A percentile compares a stretch with the other conserved stretches of the same genome.
These are phyloP conservation scores for Trichocladium uniseriatum DNA, from an alignment of 495 filamentous ascomycete species.

Conservation along the genomic window DNA sequence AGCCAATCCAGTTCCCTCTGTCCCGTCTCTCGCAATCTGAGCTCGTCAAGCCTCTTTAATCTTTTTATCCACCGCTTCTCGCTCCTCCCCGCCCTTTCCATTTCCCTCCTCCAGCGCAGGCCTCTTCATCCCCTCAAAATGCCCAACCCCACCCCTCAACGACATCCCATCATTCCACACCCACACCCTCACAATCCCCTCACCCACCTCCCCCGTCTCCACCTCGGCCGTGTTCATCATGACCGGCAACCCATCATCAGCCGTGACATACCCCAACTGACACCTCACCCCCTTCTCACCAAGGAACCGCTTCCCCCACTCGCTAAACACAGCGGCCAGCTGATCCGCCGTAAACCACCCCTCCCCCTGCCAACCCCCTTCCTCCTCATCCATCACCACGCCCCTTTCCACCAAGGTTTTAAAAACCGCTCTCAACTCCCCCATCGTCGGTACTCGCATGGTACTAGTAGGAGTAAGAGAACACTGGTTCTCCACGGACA, in stretches of 20 bases:
- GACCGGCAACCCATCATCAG: slow-evolving; percentile 13
- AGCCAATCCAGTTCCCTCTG: too few relatives aligned
- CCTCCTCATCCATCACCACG: not conserved
- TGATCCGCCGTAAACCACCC: slow-evolving; percentile 13
- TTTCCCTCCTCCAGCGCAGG: slow-evolving; percentile 2
- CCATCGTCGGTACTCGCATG: not conserved
- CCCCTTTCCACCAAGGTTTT: not conserved
- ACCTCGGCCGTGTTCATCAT: slow-evolving; percentile 16
- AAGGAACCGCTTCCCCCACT: slow-evolving; percentile 10
- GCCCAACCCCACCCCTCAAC: slow-evolving; percentile 13
- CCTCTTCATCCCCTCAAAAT: slow-evolving; percentile 17
- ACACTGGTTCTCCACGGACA: slow-evolving; percentile 8
- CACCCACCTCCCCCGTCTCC: slow-evolving; percentile 9
- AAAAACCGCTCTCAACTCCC: slow-evolving; percentile 2
- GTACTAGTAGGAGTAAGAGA: not conserved
- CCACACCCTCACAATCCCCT: slow-evolving; percentile 18
- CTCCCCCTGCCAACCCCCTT: not conserved
- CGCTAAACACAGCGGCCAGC: slow-evolving; percentile 9
- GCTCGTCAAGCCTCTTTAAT: not conserved
- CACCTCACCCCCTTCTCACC: slow-evolving; percentile 4
- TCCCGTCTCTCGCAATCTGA: too few relatives aligned
- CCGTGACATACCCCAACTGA: slow-evolving; percentile 16
- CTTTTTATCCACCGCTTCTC: not conserved
- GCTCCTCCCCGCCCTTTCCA: not conserved
- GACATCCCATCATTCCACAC: slow-evolving; percentile 18